Base-by-base conservation (phyloP, 1,284 basidiomycete species). In the Ustilago xerochloae region DNA sequence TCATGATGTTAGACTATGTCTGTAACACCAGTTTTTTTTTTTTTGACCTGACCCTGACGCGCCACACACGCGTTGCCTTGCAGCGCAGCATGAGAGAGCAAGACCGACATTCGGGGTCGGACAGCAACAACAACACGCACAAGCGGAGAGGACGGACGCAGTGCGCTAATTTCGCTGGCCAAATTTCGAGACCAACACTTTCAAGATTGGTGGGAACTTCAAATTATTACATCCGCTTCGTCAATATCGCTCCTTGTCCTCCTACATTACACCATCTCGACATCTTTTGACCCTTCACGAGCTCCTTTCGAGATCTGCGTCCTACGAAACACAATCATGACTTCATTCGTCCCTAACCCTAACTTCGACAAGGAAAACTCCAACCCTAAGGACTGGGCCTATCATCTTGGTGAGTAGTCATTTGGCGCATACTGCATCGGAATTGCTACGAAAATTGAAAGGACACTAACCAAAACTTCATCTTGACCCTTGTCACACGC, bases 301-400 rank as follows among this genome's bases (percentile, higher is more conserved):
- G n/a, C n/a, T n/a, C n/a, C n/a, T n/a, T n/a, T n/a, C n/a, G n/a
- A n/a, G n/a, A n/a, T n/a, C n/a, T n/a, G n/a, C 9, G 15, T 28
- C 18, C 3, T 9, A 20, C 16, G 15, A 24, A 45, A 5, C 39
- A 13, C 20, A 7, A 63, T 20, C 35, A 76, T 76, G 76, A 52
- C 75, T n/a, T 69, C 63, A 22, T 80, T 80, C 53, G 63, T 60
- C 5, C 76, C 68, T 41, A 72, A 76, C 64, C 51, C 68, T 24
- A 64, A 68, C 60, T 63, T 78, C 29, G 69, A 62, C 59, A 59
- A 55, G 30, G 68, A 75, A 32, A 63, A 63, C 59, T 73, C 73
- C 38, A 81, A 78, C 65, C 75, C 72, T 35, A 77, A 75, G 63
- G 78, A 81, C 64, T 79, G 78, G 78, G 78, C 78, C 4, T 81